A percentile compares a stretch with the other conserved stretches of the same genome.
Evolutionary conservation across 345 rosid species (phyloP).

Genomic region (Excoecaria cochinchinensis): DNA sequence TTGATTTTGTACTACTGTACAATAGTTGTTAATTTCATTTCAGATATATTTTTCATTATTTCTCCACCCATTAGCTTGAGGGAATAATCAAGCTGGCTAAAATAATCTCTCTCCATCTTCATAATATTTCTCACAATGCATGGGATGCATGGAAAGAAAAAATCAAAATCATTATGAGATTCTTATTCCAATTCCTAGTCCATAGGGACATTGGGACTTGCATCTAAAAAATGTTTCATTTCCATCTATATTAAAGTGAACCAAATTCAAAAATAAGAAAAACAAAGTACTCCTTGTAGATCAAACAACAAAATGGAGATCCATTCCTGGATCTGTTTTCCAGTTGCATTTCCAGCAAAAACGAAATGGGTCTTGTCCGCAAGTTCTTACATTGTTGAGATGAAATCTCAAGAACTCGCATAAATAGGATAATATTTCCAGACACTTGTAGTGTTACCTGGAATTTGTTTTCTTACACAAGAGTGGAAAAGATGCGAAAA

Average conservation of each 20-base stretch:
- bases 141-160: too few relatives aligned
- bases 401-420: background rate
- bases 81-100: too few relatives aligned
- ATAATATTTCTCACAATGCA: too few relatives aligned
- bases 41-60: too few relatives aligned
- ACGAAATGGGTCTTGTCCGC: background rate
- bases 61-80: too few relatives aligned
- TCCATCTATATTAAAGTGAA: background rate
- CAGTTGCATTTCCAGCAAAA: background rate
- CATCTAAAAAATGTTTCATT: background rate
- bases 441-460: background rate
- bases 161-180: background rate
- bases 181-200: background rate
- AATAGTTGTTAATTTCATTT: too few relatives aligned
- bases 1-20: too few relatives aligned
- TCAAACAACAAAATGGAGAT: background rate
- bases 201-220: background rate
- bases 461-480: background rate
- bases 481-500: too few relatives aligned
- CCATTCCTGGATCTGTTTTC: too few relatives aligned
- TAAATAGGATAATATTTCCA: background rate
- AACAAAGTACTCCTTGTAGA: background rate
- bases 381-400: background rate
- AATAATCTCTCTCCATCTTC: too few relatives aligned
- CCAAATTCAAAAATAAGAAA: background rate